Evolutionary conservation across 371 early-diverging fungal species (phyloP).

Genomic region (Rhizopus sp.): DNA sequence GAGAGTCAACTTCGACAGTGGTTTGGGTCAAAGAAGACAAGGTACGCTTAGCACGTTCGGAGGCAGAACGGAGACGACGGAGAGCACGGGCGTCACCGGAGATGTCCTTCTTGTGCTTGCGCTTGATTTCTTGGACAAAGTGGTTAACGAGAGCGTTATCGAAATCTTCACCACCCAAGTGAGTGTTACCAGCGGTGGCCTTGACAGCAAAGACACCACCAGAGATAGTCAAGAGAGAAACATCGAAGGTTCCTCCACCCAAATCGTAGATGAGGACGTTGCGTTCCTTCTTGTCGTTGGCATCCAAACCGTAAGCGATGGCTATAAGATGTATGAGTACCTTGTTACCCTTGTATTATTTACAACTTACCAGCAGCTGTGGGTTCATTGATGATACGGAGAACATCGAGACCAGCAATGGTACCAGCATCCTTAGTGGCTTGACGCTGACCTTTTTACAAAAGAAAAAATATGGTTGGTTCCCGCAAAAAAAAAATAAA

Average conservation of each 20-base stretch:
- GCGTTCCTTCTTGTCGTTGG: slow-evolving; percentile 68
- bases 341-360: background rate
- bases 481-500: background rate
- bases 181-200: slow-evolving; percentile 93
- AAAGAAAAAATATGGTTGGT: background rate
- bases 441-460: slow-evolving; percentile 54
- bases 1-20: slow-evolving; percentile 89
- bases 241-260: slow-evolving; percentile 96
- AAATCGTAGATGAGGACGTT: slow-evolving; percentile 89
- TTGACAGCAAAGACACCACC: slow-evolving; percentile 91
- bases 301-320: slow-evolving; percentile 90
- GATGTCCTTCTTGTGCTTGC: slow-evolving; percentile 79
- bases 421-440: slow-evolving; percentile 80
- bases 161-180: slow-evolving; percentile 97
- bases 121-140: slow-evolving; percentile 85
- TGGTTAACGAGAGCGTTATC: slow-evolving; percentile 85
- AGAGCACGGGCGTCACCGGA: slow-evolving; percentile 83
- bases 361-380: slow-evolving; percentile 68
- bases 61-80: slow-evolving; percentile 91
- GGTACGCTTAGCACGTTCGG: slow-evolving; percentile 97
- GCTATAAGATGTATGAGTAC: slow-evolving; percentile 27
- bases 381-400: slow-evolving; percentile 92
- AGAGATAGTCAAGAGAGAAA: slow-evolving; percentile 86
- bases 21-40: slow-evolving; percentile 86
- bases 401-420: slow-evolving; percentile 77